Base-by-base conservation (phyloP, 352 stramenopile species). In the Phytophthora nicotianae region DNA sequence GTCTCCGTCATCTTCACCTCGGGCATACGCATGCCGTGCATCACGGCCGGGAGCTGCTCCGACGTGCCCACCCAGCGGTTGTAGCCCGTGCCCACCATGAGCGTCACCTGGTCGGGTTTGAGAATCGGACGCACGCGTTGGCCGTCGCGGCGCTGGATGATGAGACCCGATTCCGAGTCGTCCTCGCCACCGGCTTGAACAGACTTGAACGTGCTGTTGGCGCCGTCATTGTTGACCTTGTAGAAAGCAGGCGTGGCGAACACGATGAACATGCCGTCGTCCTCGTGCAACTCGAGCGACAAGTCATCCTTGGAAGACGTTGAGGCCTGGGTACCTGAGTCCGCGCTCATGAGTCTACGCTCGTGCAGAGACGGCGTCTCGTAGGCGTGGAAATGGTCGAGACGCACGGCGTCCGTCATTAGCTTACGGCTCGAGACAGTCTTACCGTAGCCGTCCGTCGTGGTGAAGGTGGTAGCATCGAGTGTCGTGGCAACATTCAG, bases 301-400 rank as follows among this genome's bases (percentile, higher is more conserved):
- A 82, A 58, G 32, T 87, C 75, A 57, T 74, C 42, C 17, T 62
- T 29, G 21, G 49, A 51, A 19, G 58, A 16, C 20, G 46, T 16
- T 5, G 40, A 41, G 5, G 70, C 21, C 16, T 27, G 49, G 14
- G 24, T 56, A 35, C 14, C 16, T 9, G 58, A 52, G 9, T n/a
- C 20, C 26, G 38, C 16, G 32, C 41, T 63, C 46, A 26, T 16
- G 27, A 70, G 60, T 46, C 51, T 62, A 33, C 60, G 59, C n/a
- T 70, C 59, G 10, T 64, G 45, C 14, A 49, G 20, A 33, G 66
- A 70, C 1, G 73, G 45, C 40, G 63, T 38, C 47, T 87, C 65
- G 65, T 89, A 89, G 16, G 75, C 74, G 50, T 89, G 80, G 54
- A 85, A 88, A 50, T 89, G 78, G 54, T 89, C 78, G 17, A 89